Percentiles rank a stretch among this genome's conserved stretches.
Conservation (phyloP, 2,329 filamentous ascomycete genomes). For the Ophiocordyceps sinensis region DNA sequence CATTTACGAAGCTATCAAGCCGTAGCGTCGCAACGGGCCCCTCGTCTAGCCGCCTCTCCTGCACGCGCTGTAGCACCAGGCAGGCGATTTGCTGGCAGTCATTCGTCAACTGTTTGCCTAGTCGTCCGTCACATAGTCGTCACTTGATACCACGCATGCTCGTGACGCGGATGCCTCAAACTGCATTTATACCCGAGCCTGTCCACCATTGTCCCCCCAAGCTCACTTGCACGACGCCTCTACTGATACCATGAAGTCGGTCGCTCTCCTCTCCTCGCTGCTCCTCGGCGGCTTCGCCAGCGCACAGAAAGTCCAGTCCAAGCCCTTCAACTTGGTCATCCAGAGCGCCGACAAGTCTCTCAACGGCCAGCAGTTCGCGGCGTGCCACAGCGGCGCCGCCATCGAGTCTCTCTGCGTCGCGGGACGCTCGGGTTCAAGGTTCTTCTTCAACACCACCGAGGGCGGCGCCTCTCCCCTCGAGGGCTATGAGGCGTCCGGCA, state of each 20-base stretch:
- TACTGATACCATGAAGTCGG: conserved; percentile 7
- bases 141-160: no score
- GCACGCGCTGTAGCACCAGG: no score
- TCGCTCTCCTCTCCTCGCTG: not conserved
- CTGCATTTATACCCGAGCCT: no score
- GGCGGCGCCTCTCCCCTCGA: conserved; percentile 1
- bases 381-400: conserved; percentile 9
- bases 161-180: no score
- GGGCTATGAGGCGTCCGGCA: conserved; percentile 3
- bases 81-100: no score
- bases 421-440: not conserved
- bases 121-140: no score
- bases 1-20: no score
- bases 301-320: conserved; percentile 7
- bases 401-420: conserved; percentile 8
- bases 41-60: no score
- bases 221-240: no score
- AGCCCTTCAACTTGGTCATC: conserved; percentile 8
- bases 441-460: conserved; percentile 7
- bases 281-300: conserved; percentile 2
- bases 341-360: conserved; percentile 4
- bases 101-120: no score
- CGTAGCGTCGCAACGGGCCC: no score
- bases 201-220: no score
- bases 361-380: conserved; percentile 4